Conservation (phyloP, 352 stramenopile genomes). For the Phytopythium sindhum region DNA sequence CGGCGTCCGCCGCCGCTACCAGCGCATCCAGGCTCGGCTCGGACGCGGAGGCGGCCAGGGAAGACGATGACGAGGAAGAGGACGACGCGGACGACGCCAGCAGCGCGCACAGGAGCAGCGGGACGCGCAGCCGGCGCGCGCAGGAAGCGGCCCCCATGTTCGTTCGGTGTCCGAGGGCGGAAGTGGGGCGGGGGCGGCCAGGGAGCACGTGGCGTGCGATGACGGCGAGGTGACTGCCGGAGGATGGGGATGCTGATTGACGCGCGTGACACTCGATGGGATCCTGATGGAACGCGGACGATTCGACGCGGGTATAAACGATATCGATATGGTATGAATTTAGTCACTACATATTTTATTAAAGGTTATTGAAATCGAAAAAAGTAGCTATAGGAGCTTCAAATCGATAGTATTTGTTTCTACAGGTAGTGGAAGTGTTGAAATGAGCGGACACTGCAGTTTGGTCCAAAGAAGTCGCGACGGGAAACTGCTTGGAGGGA, state of each 20-base stretch:
- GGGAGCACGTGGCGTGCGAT: background rate
- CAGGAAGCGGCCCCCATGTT: background rate
- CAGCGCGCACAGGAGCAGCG: constrained; percentile 2
- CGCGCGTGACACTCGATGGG: background rate
- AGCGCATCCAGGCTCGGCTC: background rate
- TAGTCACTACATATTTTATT: background rate
- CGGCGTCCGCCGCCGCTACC: background rate
- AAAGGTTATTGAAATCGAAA: too few species aligned
- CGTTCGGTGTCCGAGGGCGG: background rate
- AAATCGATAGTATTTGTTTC: background rate
- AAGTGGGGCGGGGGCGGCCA: background rate
- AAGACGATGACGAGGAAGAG: constrained; percentile 7
- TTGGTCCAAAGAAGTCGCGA: background rate
- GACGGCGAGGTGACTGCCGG: background rate
- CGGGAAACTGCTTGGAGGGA: background rate
- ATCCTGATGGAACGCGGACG: background rate
- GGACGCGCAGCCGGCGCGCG: background rate
- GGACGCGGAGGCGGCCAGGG: constrained; percentile 1
- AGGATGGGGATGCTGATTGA: background rate
- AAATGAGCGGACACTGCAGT: background rate
- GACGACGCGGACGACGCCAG: background rate
- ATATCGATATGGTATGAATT: background rate
- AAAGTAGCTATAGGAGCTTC: too few species aligned
- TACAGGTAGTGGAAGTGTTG: background rate
- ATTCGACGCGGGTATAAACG: background rate